Evolutionary conservation across 352 stramenopile genomes (phyloP), one percentile per base, ranked within the genome.

Genomic region (Blastocystis sp.): DNA sequence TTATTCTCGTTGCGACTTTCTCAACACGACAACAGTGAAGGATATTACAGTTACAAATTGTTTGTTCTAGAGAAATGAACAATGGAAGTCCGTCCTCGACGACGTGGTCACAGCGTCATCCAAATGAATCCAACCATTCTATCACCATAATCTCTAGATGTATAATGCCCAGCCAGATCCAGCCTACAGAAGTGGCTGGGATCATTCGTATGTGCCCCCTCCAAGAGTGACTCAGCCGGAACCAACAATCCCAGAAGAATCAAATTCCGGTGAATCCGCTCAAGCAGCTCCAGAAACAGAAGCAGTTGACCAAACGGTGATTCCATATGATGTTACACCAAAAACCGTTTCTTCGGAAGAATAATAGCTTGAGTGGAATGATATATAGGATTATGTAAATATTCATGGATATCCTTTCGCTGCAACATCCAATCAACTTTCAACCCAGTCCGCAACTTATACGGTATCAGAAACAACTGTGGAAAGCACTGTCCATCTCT

Each of bases 41-140:
- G 40, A 48, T 48, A 2, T 9, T 9, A 9, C 40, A 48, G 3
- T 48, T 48, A 64, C 30, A 64, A 64, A 64, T 64, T 35, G n/a
- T 27, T 64, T 35, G n/a, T 35, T 13, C n/a, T 35, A 15, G 30
- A 64, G n/a, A 44, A 75, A n/a, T 35, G 48, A 75, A 75, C n/a
- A 35, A 75, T 44, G 62, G 42, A 24, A 35, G 42, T 75, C 33
- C 27, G 24, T 17, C 37, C 17, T n/a, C 35, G 17, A 40, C 48
- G 37, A 53, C 66, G 17, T 78, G 66, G 66, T 78, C 66, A 57
- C 66, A 78, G 30, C 33, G 24, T 33, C 66, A 78, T 78, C 66
- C 66, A 19, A 51, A 78, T 22, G 66, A 59, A 56, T 9, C 33
- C 27, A n/a, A 17, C 30, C 33, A 24, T 51, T 78, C 15, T 78